These are phyloP conservation scores for Ceratocystis eucalypticola DNA, from an alignment of 2,329 filamentous ascomycete genomes.

Conservation along the genomic window DNA sequence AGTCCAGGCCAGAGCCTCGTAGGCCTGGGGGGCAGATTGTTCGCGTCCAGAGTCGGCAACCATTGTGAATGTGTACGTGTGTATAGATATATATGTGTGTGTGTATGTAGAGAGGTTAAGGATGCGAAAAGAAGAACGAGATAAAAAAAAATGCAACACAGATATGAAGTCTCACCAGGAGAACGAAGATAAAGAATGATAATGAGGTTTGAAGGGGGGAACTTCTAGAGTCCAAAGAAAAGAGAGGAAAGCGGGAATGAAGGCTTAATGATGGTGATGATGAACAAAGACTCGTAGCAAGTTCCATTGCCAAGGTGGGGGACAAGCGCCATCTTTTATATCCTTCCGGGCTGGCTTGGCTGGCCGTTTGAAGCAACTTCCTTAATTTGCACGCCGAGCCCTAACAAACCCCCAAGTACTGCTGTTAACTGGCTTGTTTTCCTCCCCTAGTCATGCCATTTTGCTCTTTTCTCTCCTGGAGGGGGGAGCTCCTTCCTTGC, in stretches of 20 bases:
- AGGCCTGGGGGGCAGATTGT: conserved; percentile 9
- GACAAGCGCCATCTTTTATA: neutral
- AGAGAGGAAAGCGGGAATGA: neutral
- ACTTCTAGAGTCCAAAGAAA: neutral
- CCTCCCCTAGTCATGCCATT: neutral
- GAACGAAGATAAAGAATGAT: neutral
- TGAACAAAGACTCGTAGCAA: neutral
- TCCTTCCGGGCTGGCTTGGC: neutral
- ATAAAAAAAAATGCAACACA: neutral
- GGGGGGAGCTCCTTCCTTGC: neutral
- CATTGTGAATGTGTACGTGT: conserved; percentile 14
- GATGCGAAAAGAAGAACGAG: neutral
- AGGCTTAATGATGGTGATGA: conserved; percentile 1
- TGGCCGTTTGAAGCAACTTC: neutral
- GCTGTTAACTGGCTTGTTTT: neutral
- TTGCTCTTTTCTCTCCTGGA: neutral
- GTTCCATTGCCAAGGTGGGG: neutral
- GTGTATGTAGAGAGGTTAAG: neutral
- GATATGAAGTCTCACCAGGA: conserved; percentile 1
- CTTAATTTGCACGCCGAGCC: neutral
- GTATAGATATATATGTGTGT: neutral
- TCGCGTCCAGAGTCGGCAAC: conserved; percentile 15
- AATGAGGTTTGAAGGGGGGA: neutral
- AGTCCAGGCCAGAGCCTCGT: conserved; percentile 8
- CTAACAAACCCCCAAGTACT: neutral